phyloP scores from a whole-genome alignment of 768 basidiomycete species.

The Lenzites betulinus region DNA sequence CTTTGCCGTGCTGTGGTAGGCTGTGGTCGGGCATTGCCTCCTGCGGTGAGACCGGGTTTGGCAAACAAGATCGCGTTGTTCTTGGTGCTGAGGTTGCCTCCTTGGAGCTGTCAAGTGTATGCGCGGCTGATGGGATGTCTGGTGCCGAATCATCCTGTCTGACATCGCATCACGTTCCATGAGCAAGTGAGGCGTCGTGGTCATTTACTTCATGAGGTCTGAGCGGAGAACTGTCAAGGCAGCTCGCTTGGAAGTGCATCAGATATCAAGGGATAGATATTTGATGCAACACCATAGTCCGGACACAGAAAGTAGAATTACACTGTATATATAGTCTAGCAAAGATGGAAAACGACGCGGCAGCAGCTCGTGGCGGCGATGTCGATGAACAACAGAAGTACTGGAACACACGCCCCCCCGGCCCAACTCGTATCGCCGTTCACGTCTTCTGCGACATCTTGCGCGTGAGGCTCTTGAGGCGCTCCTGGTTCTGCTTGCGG shows the following conservation, averaged over 20 bases:
- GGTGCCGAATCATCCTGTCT: neutral
- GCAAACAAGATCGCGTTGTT: too few species aligned
- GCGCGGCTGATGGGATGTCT: neutral
- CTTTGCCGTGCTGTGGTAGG: too few species aligned
- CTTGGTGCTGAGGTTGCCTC: too few species aligned
- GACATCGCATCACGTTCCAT: neutral
- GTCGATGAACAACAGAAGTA: too few species aligned
- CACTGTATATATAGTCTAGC: neutral
- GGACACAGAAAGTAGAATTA: slow-evolving; percentile 1
- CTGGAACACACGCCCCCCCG: too few species aligned
- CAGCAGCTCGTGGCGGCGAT: neutral
- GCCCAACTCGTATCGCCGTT: neutral
- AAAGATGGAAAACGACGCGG: neutral
- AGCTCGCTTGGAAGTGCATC: neutral
- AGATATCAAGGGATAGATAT: neutral
- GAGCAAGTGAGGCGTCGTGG: too few species aligned
- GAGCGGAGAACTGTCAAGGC: too few species aligned
- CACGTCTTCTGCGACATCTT: slow-evolving; percentile 39
- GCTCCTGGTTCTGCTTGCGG: slow-evolving; percentile 72
- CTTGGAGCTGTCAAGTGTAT: neutral
- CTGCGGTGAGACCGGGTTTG: too few species aligned
- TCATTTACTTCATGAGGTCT: neutral
- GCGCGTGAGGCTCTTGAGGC: slow-evolving; percentile 63
- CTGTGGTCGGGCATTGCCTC: too few species aligned
- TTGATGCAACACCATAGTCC: neutral